Percentiles rank a stretch among this genome's conserved stretches.
Conservation (phyloP, 2,329 filamentous ascomycete genomes). For the Penicillium janthinellum region DNA sequence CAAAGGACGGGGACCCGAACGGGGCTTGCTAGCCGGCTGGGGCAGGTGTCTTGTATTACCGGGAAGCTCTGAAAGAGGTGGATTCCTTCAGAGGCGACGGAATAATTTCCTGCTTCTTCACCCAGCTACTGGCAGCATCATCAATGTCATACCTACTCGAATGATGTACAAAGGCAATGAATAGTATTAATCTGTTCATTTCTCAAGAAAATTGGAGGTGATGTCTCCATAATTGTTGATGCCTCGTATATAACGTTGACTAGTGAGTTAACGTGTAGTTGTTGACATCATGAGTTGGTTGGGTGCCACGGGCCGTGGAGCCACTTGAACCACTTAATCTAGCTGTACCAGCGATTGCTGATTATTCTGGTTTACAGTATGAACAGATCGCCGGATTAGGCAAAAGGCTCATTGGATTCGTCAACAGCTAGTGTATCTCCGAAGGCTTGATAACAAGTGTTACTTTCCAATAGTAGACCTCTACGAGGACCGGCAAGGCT, state of each 20-base stretch:
- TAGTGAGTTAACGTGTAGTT: background rate
- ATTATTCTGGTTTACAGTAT: background rate
- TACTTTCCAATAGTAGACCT: background rate
- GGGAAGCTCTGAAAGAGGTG: background rate
- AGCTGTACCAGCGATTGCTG: background rate
- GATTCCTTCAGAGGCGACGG: background rate
- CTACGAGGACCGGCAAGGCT: background rate
- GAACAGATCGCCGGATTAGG: conserved; percentile 3
- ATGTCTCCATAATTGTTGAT: background rate
- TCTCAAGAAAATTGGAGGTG: background rate
- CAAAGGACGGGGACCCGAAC: background rate
- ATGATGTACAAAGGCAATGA: background rate
- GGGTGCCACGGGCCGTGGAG: background rate
- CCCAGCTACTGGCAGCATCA: background rate
- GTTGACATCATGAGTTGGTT: conserved; percentile 27
- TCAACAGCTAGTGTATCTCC: background rate
- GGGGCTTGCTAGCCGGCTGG: conserved; percentile 6
- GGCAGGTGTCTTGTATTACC: conserved; percentile 1
- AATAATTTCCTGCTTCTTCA: background rate
- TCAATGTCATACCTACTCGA: background rate
- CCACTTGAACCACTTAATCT: conserved; percentile 3
- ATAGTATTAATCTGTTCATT: too few relatives aligned
- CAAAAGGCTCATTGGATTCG: background rate
- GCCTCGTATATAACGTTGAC: background rate
- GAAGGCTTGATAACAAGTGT: background rate